Evolutionary conservation across 2,329 filamentous ascomycete genomes (phyloP), one percentile per base, ranked within the genome.

Genomic region (Pseudogymnoascus sp.): DNA sequence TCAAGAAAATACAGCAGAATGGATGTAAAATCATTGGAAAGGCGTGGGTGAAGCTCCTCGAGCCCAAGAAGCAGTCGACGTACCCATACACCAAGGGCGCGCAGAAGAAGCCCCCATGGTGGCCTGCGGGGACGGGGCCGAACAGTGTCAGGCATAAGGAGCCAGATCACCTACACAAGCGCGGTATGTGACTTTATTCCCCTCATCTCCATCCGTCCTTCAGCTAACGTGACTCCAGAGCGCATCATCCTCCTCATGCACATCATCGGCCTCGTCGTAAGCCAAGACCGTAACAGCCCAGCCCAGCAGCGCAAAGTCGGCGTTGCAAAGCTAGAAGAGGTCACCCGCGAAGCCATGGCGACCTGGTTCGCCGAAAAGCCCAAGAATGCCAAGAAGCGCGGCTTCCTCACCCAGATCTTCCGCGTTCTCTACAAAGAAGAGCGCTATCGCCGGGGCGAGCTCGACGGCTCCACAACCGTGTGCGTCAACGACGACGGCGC

Each of bases 21-120:
- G 83, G 86, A 5, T 88, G 86, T 75, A 91, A 91, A 73, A 76
- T 86, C 26, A 86, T 91, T 61, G 85, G 85, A 35, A 92, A 91
- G 72, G 86, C 84, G 10, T 91, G 88, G 84, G 86, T 92, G 64
- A 90, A 90, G 70, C 80, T 84, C 1, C 84, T 91, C 1, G 87
- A 89, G 68, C 89, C 89, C 0, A 90, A 89, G 75, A 92, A 92
- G 73, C 88, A 91, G 73, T 87, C 86, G 0, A 87, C 83, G 16
- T 85, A 89, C 68, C 88, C 89, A 0, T 92, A 92, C 70, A 88
- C 86, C 1, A 79, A 80, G n/a, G 82, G 81, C 33, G 81, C 86
- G 50, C 81, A 81, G 33, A 85, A 83, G 67, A 82, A 82, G 1
- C 85, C 86, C 0, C 81, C 82, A 61, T 89, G 86, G 86, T 89